Percentiles rank a stretch among this genome's conserved stretches.
Conservation (phyloP, 257 asterid genomes). For the Nicotiana paniculata region DNA sequence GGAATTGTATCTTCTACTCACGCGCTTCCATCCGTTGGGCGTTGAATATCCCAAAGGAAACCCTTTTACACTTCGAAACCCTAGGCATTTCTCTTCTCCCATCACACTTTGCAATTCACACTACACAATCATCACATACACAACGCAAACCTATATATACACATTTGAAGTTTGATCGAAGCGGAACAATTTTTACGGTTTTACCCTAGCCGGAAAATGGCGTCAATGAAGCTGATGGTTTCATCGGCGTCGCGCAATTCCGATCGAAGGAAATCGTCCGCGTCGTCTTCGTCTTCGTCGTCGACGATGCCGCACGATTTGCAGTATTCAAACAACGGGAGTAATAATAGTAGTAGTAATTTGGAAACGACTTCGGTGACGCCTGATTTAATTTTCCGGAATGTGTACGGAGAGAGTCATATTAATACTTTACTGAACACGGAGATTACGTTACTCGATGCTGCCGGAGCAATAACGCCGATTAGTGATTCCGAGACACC, state of each 20-base stretch:
- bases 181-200: not conserved
- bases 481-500: constrained; percentile 29
- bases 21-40: not conserved
- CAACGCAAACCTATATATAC: not conserved
- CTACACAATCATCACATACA: constrained; percentile 8
- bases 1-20: not conserved
- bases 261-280: constrained; percentile 23
- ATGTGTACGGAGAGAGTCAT: constrained; percentile 17
- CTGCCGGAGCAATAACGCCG: constrained; percentile 48
- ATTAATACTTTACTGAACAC: constrained; percentile 37
- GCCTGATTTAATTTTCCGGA: constrained; percentile 15
- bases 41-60: not conserved
- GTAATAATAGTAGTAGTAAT: constrained; percentile 7
- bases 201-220: constrained; percentile 15
- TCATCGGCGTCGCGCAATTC: constrained; percentile 28
- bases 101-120: not conserved
- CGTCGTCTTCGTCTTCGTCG: constrained; percentile 7
- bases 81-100: constrained; percentile 3
- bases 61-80: not conserved
- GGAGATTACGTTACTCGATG: constrained; percentile 35
- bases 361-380: constrained; percentile 16
- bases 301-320: constrained; percentile 6
- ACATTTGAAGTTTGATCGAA: not conserved
- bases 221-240: constrained; percentile 30
- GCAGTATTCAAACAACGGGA: not conserved